Evolutionary conservation across 257 asterid genomes (phyloP), one percentile per base, ranked within the genome.

Genomic region (Gentiana macrophylla): DNA sequence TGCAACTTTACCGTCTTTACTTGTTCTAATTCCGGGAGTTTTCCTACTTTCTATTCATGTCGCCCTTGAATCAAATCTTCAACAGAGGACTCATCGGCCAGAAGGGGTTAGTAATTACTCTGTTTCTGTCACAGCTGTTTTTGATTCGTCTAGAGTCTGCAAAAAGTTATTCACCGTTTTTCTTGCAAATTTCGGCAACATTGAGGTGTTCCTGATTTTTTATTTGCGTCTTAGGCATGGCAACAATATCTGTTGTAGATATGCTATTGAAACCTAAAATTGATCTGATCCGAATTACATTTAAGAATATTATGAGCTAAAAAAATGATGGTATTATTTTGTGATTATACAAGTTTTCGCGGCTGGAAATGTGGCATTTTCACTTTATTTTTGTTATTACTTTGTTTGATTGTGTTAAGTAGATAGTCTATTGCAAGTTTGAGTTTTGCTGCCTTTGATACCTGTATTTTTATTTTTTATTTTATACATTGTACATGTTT

Each of bases 11-110:
- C 24, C 24, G 24, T 24, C 6, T 41, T 41, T 41, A 5, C 46
- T 41, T 41, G 5, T 41, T 41, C 46, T 5, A 41, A 41, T 5
- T 10, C 46, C 46, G 8, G 45, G 9, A 41, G 6, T 38, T 38
- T 5, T 41, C 8, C 46, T 7, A 41, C 36, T 37, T 24, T 24
- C 24, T 11, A 37, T 9, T 49, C 48, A 80, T 82, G 93, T 76
- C 93, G 49, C 59, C 87, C 62, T 78, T 91, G 78, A 87, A 91
- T 80, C 94, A 91, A 44, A 84, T 91, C 69, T 91, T 91, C 79
- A 87, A 84, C 74, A 70, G 96, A 62, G 96, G 94, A 38, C 78
- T 80, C 70, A 77, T 79, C 37, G 98, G 95, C 62, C 70, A 94
- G 15, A 91, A 87, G 67, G 24, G 98, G 98, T 91, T 10, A 60